phyloP scores from a whole-genome alignment of 108 stramenopile species.

The Cyclotella choctawhatcheeana region DNA sequence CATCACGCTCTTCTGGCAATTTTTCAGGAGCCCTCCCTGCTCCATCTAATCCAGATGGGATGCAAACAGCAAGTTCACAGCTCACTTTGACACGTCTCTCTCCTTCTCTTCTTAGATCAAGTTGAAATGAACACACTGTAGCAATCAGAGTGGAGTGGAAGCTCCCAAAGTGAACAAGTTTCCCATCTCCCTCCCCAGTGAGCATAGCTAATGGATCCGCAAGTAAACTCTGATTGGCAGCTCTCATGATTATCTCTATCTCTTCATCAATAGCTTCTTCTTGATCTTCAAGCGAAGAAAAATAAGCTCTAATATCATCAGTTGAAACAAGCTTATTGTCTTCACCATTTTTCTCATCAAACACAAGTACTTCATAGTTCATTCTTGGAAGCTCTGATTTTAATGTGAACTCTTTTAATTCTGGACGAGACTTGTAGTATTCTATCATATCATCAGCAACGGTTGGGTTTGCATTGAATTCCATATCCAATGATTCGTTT shows the following conservation, averaged over 20 bases:
- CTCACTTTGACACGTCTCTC: constrained; percentile 43
- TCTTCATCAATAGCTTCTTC: constrained; percentile 31
- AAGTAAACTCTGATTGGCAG: constrained; percentile 83
- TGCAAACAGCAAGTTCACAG: constrained; percentile 57
- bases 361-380: constrained; percentile 72
- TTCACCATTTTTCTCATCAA: constrained; percentile 39
- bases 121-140: constrained; percentile 45
- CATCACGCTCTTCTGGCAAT: constrained; percentile 42
- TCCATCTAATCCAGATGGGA: constrained; percentile 39
- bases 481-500: constrained; percentile 67
- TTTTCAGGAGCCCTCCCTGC: constrained; percentile 44
- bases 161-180: constrained; percentile 57
- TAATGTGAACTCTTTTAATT: constrained; percentile 78
- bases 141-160: constrained; percentile 53
- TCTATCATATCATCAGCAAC: constrained; percentile 72
- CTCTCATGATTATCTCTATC: constrained; percentile 53
- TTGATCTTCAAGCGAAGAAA: constrained; percentile 27
- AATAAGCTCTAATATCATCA: constrained; percentile 48
- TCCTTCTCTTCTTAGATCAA: constrained; percentile 51
- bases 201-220: constrained; percentile 79
- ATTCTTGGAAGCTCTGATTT: constrained; percentile 81
- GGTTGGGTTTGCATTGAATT: constrained; percentile 75
- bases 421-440: constrained; percentile 70
- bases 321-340: constrained; percentile 44
- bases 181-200: constrained; percentile 68